phyloP scores from a whole-genome alignment of 2,329 filamentous ascomycete genomes.

The Xylaria digitata region DNA sequence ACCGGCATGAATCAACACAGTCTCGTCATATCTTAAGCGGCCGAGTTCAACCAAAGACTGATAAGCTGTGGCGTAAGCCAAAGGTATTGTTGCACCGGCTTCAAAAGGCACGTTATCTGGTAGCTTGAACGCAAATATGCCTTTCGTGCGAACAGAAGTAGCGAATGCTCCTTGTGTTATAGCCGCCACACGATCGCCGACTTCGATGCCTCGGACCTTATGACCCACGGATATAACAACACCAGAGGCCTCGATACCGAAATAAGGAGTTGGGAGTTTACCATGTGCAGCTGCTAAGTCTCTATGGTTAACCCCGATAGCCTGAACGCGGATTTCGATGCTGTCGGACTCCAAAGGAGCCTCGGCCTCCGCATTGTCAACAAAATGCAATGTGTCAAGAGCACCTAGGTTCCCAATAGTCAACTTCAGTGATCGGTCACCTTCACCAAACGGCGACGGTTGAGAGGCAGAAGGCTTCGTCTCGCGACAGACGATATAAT shows the following conservation, averaged over 20 bases:
- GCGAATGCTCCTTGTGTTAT: slow-evolving; percentile 54
- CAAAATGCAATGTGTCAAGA: slow-evolving; percentile 49
- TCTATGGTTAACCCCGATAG: slow-evolving; percentile 48
- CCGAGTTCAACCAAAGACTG: slow-evolving; percentile 47
- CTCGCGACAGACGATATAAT: slow-evolving; percentile 57
- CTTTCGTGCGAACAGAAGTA: slow-evolving; percentile 45
- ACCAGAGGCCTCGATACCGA: slow-evolving; percentile 48
- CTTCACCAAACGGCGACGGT: slow-evolving; percentile 54
- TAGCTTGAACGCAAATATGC: slow-evolving; percentile 47
- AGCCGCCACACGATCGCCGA: slow-evolving; percentile 50
- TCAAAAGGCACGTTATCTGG: slow-evolving; percentile 47
- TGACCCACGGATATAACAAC: slow-evolving; percentile 44
- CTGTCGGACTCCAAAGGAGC: slow-evolving; percentile 50
- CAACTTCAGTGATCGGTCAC: slow-evolving; percentile 45
- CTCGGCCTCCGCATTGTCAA: slow-evolving; percentile 45
- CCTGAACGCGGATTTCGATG: slow-evolving; percentile 49
- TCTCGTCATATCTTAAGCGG: slow-evolving; percentile 45
- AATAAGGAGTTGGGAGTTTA: slow-evolving; percentile 43
- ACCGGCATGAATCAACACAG: slow-evolving; percentile 46
- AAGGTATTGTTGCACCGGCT: slow-evolving; percentile 45
- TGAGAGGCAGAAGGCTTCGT: slow-evolving; percentile 55
- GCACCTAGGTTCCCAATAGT: slow-evolving; percentile 44
- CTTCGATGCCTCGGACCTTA: slow-evolving; percentile 43
- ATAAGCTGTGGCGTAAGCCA: slow-evolving; percentile 47
- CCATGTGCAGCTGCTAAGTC: slow-evolving; percentile 48